Conservation (phyloP, 495 filamentous ascomycete genomes). For the Xylaria longipes region DNA sequence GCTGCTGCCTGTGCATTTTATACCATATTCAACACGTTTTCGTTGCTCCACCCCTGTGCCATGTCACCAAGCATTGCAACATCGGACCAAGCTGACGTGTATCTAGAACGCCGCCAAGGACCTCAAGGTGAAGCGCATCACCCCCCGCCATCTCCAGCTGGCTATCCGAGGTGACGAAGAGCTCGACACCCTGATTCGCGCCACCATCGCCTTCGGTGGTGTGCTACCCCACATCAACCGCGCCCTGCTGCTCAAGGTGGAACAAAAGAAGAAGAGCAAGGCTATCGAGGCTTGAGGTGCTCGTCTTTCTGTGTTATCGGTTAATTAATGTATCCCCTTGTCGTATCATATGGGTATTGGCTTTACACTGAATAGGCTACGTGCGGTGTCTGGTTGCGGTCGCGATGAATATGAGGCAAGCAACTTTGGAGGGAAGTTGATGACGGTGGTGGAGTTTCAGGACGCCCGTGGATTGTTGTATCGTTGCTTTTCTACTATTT, state of each 20-base stretch:
- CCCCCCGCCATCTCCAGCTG: constrained; percentile 95
- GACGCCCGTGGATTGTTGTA: constrained; percentile 18
- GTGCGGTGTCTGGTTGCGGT: constrained; percentile 4
- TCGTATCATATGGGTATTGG: constrained; percentile 20
- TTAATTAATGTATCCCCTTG: constrained; percentile 23
- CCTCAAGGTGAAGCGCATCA: constrained; percentile 99
- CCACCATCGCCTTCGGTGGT: constrained; percentile 98
- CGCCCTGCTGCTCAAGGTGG: constrained; percentile 94
- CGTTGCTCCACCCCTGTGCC: constrained; percentile 7
- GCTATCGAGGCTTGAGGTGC: constrained; percentile 59
- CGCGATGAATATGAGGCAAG: constrained; percentile 12
- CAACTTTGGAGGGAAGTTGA: neutral
- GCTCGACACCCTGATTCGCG: constrained; percentile 94
- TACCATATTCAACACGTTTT: neutral
- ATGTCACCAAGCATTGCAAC: neutral
- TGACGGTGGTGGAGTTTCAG: constrained; percentile 11
- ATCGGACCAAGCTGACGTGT: constrained; percentile 26
- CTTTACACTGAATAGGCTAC: constrained; percentile 12
- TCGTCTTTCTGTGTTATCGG: constrained; percentile 6
- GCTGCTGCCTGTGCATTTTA: constrained; percentile 20
- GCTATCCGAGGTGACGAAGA: constrained; percentile 99
- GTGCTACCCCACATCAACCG: constrained; percentile 99
- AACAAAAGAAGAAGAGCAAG: constrained; percentile 98
- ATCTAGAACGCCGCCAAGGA: constrained; percentile 92
- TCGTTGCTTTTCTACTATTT: constrained; percentile 14